Evolutionary conservation across 495 filamentous ascomycete genomes (phyloP), one percentile per base, ranked within the genome.

Genomic region (Jackrogersella minutella): DNA sequence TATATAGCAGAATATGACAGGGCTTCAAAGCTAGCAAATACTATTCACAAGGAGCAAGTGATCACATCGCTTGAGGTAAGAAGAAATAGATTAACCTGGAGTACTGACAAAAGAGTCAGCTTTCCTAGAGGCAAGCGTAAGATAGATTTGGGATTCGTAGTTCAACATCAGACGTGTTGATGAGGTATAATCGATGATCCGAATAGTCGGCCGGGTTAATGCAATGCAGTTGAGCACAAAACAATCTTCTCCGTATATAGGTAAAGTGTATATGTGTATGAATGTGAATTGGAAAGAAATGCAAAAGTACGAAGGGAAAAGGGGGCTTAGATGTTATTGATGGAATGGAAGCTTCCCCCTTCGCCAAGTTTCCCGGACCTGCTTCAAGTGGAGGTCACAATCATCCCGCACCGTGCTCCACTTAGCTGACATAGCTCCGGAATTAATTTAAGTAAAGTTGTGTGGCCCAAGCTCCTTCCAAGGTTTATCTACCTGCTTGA

Each of bases 11-110:
- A 58, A 41, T 69, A 41, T 33, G 22, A 28, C 21, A 51, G 33
- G 66, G 56, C 66, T 69, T 69, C 66, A 51, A 51, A 69, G 56
- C 56, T 62, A 62, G 66, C 60, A 51, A 46, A 43, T 52, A 49
- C 31, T 39, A 43, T 69, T 22, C 37, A 61, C 31, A 21, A 52
- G 30, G 31, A 16, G 17, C 11, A 60, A 40, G 16, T 62, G 24
- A 31, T 65, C 56, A 69, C 66, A 69, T 69, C 51, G 41, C 66
- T 64, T 34, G 56, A 60, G 56, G 34, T 22, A n/a, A 41, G n/a
- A 40, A 19, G 36, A 30, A 36, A 22, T 50, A 34, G 14, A 57
- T 68, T 37, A 69, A 57, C 66, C 66, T 28, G 61, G 61, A 62
- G 57, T 39, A 58, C 51, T 65, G 61, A 62, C 66, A 26, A 60